These are phyloP conservation scores for Alternaria longipes DNA, from an alignment of 2,329 filamentous ascomycete species.

Conservation along the genomic window DNA sequence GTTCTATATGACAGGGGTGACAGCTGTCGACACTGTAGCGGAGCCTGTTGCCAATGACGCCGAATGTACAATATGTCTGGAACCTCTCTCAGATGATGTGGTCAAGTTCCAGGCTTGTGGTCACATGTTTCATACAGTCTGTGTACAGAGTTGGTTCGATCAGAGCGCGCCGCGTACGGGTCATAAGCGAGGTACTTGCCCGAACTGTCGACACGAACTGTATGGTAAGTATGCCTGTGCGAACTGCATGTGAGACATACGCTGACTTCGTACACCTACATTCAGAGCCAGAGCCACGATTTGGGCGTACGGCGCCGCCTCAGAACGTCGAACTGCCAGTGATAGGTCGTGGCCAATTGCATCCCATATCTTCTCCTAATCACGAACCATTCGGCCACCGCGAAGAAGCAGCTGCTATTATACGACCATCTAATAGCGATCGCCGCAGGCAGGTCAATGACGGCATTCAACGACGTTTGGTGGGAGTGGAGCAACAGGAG, in stretches of 20 bases:
- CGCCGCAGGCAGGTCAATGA: not conserved
- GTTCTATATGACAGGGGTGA: conserved; percentile 16
- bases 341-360: not conserved
- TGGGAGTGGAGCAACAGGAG: not conserved
- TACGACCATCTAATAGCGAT: not conserved
- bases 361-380: not conserved
- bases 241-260: too few species aligned
- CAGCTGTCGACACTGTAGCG: not conserved
- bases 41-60: not conserved
- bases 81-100: conserved; percentile 2
- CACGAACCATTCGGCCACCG: not conserved
- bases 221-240: not conserved
- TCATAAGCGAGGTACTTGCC: conserved; percentile 7
- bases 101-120: conserved; percentile 9
- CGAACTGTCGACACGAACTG: conserved; percentile 10
- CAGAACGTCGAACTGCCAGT: not conserved
- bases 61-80: conserved; percentile 10
- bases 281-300: not conserved
- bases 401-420: not conserved
- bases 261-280: too few species aligned
- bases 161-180: not conserved
- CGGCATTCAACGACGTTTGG: not conserved
- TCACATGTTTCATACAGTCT: conserved; percentile 12
- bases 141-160: conserved; percentile 11
- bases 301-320: not conserved